These are phyloP conservation scores for Saccharomyces kudriavzevii DNA, from an alignment of 805 yeast genomes.

Conservation along the genomic window DNA sequence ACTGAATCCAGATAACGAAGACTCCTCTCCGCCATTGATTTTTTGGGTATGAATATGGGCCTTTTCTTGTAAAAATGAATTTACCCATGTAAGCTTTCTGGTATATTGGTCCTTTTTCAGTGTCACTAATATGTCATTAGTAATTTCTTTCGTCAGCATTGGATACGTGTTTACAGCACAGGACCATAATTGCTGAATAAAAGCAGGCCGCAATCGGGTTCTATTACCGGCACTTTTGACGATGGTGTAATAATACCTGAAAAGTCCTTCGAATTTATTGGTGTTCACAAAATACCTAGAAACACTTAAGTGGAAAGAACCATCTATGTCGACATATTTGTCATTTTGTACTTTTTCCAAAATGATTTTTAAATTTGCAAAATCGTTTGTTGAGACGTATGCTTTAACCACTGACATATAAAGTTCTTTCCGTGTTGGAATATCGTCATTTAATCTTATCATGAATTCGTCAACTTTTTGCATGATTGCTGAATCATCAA, in stretches of 20 bases:
- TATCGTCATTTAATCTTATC: background rate
- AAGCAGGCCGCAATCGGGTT: slow-evolving; percentile 4
- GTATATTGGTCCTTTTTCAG: slow-evolving; percentile 8
- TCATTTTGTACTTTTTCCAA: slow-evolving; percentile 11
- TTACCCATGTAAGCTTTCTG: slow-evolving; percentile 11
- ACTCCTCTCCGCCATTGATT: slow-evolving; percentile 6
- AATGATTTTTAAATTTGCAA: slow-evolving; percentile 7
- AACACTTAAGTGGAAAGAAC: slow-evolving; percentile 11
- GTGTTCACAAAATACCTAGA: slow-evolving; percentile 18
- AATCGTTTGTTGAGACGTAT: slow-evolving; percentile 12
- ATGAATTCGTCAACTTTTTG: slow-evolving; percentile 5
- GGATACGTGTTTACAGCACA: slow-evolving; percentile 18
- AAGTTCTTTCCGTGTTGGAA: slow-evolving; percentile 7
- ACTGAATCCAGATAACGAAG: slow-evolving; percentile 2
- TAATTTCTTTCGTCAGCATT: slow-evolving; percentile 13
- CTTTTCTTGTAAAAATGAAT: slow-evolving; percentile 1
- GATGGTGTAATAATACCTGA: slow-evolving; percentile 14
- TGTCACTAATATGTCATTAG: slow-evolving; percentile 17
- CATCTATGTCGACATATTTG: slow-evolving; percentile 7
- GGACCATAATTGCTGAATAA: slow-evolving; percentile 17
- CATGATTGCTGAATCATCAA: background rate
- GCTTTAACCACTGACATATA: slow-evolving; percentile 13
- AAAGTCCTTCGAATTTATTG: slow-evolving; percentile 12
- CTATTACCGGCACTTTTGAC: slow-evolving; percentile 3
- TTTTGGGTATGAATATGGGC: slow-evolving; percentile 1